Evolutionary conservation across 352 stramenopile genomes (phyloP), one percentile per base, ranked within the genome.

Genomic region (Phytophthora fragariae): DNA sequence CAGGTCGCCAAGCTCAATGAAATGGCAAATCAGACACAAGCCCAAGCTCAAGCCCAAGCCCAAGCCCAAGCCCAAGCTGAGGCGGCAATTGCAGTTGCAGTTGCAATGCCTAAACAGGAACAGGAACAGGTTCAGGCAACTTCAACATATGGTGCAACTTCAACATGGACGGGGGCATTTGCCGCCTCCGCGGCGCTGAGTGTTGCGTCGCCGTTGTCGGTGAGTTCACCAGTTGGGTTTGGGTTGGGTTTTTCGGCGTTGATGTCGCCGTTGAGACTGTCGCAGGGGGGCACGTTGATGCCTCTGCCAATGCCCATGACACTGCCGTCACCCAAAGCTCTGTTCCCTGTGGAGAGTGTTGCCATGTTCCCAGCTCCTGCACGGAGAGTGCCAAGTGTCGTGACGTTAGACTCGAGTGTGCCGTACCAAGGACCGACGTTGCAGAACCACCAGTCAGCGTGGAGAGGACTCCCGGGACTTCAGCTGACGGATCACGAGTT

Each of bases 371-470:
- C 17, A 72, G 12, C 49, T 35, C 50, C 27, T 3, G 19, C 27
- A 10, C 14, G 24, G 6, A 27, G 29, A 19, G 6, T 52, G 27
- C 31, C 61, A 1, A 60, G 47, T 9, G 9, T 27, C 3, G 21
- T 71, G 0, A 50, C 41, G 39, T 17, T 77, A 56, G 57, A 75
- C 17, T 2, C 55, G 1, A 57, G 17, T 52, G 15, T 53, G 19
- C 50, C 60, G 4, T 31, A 67, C 5, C 67, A 54, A 69, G 61
- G 70, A 31, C 78, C 74, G 29, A 77, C 74, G 12, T 68, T 91
- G 21, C 82, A 89, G 63, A 93, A 91, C 62, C 75, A 87, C 46
- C 75, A 81, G 33, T 89, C 85, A 19, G 85, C 83, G 14, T 91
- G 85, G 85, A 73, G 70, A 39, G 79, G 81, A 17, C 65, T 89